Evolutionary conservation across 306 rosid genomes (phyloP), one percentile per base, ranked within the genome.

Genomic region (Cicer bijugum): DNA sequence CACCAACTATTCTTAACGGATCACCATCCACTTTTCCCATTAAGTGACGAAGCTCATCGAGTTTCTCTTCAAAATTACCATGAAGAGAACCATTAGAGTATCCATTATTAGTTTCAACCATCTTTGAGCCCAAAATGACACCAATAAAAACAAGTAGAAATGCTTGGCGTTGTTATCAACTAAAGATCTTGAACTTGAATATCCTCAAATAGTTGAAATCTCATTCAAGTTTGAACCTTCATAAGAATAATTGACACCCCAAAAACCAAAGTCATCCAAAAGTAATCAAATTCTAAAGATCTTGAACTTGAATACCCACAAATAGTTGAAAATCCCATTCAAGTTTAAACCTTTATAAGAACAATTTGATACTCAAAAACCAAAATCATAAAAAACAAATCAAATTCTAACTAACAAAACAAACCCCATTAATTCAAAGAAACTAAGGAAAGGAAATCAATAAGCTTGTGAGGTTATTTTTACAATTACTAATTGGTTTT

Each of bases 1-100:
- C 91, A 48, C 97, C 90, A 70, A 91, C 98, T 63, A 93, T 93
- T 84, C 89, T 82, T 55, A 93, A 76, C 0, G 98, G 98, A 85
- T 91, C 98, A 74, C 88, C 93, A 43, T 93, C 90, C 6, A 84
- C 83, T 88, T 93, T 93, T 7, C 92, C 94, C 78, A 91, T 62
- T 12, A 85, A 72, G 42, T n/a, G 23, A 9, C 94, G 91, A 57
- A 91, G 81, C 83, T 91, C 96, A 51, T 93, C 96, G n/a, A 91
- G 80, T 89, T 89, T 91, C 86, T 84, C 91, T 68, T 93, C 98
- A 5, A 84, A 74, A 53, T 73, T 76, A 17, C 74, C 88, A 69
- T 75, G 81, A 45, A 81, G 15, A 73, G 85, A 82, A 35, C 87
- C 86, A 75, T 88, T 88, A 50, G 84, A 67, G 80, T 46, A 11